These are phyloP conservation scores for Lodderomyces elongisporus DNA, from an alignment of 1,139 yeast species.

Conservation along the genomic window DNA sequence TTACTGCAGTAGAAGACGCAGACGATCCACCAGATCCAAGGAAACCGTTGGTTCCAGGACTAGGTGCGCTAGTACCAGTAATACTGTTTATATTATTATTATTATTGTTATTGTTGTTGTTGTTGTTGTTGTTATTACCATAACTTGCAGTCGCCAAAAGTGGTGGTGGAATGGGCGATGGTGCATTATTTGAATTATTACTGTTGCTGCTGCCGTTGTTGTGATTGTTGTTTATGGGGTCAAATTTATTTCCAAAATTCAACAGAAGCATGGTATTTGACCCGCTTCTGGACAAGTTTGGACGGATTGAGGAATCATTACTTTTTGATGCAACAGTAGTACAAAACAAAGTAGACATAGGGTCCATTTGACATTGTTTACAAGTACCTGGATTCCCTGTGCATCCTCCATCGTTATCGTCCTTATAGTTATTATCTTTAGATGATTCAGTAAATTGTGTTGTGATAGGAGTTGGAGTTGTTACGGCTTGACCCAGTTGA, in stretches of 20 bases:
- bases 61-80: slow-evolving; percentile 8
- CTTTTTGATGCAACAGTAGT: slow-evolving; percentile 67
- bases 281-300: slow-evolving; percentile 10
- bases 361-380: slow-evolving; percentile 76
- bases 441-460: no score
- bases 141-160: slow-evolving; percentile 1
- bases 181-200: slow-evolving; percentile 4
- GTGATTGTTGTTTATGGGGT: slow-evolving; percentile 9
- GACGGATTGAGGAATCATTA: slow-evolving; percentile 6
- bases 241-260: slow-evolving; percentile 16
- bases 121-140: slow-evolving; percentile 3
- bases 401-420: slow-evolving; percentile 42
- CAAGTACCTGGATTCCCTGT: slow-evolving; percentile 90
- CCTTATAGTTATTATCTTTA: no score
- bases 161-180: slow-evolving; percentile 5
- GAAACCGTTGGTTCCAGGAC: slow-evolving; percentile 2
- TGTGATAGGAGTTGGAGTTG: no score
- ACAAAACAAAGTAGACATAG: slow-evolving; percentile 85
- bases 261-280: slow-evolving; percentile 13
- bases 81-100: no score
- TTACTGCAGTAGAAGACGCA: slow-evolving; percentile 1
- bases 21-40: not conserved
- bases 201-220: slow-evolving; percentile 8
- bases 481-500: slow-evolving; percentile 1
- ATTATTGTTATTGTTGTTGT: no score